Conservation (phyloP, 108 stramenopile genomes). For the Fragilariopsis cylindrus region DNA sequence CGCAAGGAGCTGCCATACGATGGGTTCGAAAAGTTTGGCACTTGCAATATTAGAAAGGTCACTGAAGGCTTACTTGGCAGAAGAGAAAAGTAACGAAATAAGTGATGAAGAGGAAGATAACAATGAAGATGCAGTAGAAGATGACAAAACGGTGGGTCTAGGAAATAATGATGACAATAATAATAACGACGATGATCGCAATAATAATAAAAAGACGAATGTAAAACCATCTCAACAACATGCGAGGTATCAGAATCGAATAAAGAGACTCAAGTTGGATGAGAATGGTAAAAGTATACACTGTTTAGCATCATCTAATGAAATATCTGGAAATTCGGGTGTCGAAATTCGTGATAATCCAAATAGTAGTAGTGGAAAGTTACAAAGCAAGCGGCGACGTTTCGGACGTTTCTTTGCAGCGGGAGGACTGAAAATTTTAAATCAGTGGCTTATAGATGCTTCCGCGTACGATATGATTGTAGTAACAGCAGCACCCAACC, state of each 20-base stretch:
- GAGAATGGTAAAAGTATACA: slow-evolving; percentile 17
- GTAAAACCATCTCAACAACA: not conserved
- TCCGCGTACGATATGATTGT: slow-evolving; percentile 6
- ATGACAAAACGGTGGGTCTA: not conserved
- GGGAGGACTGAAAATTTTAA: slow-evolving; percentile 53
- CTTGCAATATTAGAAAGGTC: slow-evolving; percentile 58
- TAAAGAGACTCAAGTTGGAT: not conserved
- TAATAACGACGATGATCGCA: not conserved
- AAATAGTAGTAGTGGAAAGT: no score
- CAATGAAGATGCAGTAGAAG: not conserved
- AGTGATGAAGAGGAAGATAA: slow-evolving; percentile 1
- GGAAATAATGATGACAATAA: not conserved
- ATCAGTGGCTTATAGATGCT: slow-evolving; percentile 53
- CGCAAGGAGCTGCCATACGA: slow-evolving; percentile 40
- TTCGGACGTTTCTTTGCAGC: slow-evolving; percentile 42
- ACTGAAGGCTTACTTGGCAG: slow-evolving; percentile 24
- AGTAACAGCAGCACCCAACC: not conserved
- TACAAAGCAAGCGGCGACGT: not conserved
- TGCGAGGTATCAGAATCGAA: slow-evolving; percentile 6
- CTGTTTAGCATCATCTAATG: not conserved
- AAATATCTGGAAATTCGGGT: not conserved
- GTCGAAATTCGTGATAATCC: no score
- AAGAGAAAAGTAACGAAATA: slow-evolving; percentile 9
- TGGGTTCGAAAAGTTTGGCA: slow-evolving; percentile 32
- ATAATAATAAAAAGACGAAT: no score